Conservation (phyloP, 176 grass and related monocot genomes). For the Cenchrus fungigraminus region DNA sequence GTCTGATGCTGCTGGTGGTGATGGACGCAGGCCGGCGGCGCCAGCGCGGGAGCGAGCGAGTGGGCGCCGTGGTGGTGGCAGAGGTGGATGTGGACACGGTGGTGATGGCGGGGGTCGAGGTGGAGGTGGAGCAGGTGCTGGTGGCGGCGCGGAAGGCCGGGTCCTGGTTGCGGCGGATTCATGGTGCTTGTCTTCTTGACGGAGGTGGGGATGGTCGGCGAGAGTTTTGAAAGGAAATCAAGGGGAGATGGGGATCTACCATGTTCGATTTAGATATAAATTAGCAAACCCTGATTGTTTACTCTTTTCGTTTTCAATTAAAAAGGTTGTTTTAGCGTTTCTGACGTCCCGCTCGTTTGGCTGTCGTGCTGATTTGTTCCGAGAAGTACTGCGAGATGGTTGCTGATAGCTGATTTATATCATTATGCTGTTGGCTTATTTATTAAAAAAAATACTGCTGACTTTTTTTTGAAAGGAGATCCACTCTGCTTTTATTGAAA, state of each 20-base stretch:
- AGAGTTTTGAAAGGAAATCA: not conserved
- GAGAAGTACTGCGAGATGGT: no score
- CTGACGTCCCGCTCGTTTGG: no score
- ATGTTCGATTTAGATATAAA: not conserved
- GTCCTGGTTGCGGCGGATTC: conserved; percentile 29
- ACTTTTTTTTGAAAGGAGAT: no score
- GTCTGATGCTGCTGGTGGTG: not conserved
- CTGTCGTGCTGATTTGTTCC: no score
- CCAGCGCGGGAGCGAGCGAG: conserved; percentile 16
- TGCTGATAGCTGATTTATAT: no score
- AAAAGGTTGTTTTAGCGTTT: no score
- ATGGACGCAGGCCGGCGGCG: conserved; percentile 21
- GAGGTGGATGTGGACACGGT: conserved; percentile 40
- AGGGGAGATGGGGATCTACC: no score
- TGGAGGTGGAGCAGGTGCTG: conserved; percentile 52
- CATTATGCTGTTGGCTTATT: no score
- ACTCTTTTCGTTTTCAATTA: no score
- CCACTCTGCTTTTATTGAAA: no score
- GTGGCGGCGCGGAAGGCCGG: conserved; percentile 30
- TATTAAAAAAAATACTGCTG: no score
- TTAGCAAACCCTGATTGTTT: not conserved
- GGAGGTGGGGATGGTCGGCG: not conserved
- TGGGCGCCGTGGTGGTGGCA: conserved; percentile 24
- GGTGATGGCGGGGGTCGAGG: conserved; percentile 48
- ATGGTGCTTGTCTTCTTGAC: not conserved